phyloP scores from a whole-genome alignment of 805 yeast genomes.

The Martiniozyma abietophila region DNA sequence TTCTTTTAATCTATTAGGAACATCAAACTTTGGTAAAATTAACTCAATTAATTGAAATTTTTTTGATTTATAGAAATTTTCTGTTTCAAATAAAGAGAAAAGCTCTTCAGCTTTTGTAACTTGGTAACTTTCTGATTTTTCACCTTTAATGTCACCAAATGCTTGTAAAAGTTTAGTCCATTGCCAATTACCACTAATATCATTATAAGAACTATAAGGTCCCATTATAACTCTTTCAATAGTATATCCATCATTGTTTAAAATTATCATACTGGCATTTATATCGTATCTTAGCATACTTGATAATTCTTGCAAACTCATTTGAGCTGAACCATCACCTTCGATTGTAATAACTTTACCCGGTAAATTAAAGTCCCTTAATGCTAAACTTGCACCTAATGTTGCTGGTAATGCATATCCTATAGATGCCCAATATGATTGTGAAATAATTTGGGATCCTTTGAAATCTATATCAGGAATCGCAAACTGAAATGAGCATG shows the following conservation, averaged over 20 bases:
- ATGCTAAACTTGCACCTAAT: slow-evolving; percentile 37
- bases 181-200: slow-evolving; percentile 40
- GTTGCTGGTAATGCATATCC: slow-evolving; percentile 46
- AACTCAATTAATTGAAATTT: slow-evolving; percentile 50
- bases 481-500: slow-evolving; percentile 39
- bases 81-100: slow-evolving; percentile 24
- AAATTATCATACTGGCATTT: slow-evolving; percentile 33
- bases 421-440: slow-evolving; percentile 39
- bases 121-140: slow-evolving; percentile 24
- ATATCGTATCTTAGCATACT: slow-evolving; percentile 32
- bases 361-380: slow-evolving; percentile 29
- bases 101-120: slow-evolving; percentile 33
- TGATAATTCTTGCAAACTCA: slow-evolving; percentile 42
- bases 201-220: slow-evolving; percentile 41
- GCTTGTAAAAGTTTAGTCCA: slow-evolving; percentile 62
- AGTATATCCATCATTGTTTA: slow-evolving; percentile 45
- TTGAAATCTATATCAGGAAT: slow-evolving; percentile 29
- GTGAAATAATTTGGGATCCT: slow-evolving; percentile 29
- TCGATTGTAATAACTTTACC: slow-evolving; percentile 35
- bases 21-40: slow-evolving; percentile 48
- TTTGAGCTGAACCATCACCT: slow-evolving; percentile 52
- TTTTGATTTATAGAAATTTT: slow-evolving; percentile 25
- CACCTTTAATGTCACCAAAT: slow-evolving; percentile 47
- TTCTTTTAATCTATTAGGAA: slow-evolving; percentile 32
- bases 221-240: slow-evolving; percentile 43